Conservation (phyloP, 495 filamentous ascomycete species). For the Terfezia claveryi region DNA sequence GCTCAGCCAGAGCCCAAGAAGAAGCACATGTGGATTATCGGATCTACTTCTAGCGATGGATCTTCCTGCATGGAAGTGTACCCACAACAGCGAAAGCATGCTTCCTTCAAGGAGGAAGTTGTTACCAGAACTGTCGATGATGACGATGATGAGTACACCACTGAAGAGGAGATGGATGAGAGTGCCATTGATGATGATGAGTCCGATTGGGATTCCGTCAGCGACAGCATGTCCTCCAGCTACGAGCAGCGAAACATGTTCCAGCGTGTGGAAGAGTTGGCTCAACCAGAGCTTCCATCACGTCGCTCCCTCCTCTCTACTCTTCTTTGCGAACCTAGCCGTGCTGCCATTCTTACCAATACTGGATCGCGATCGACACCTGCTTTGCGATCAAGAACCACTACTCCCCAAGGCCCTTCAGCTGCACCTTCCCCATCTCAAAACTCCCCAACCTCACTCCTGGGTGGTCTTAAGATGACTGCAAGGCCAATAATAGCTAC, state of each 20-base stretch:
- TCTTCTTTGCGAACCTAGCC: slow-evolving; percentile 55
- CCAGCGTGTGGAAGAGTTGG: slow-evolving; percentile 2
- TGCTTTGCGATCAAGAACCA: slow-evolving; percentile 52
- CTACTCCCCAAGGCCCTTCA: slow-evolving; percentile 52
- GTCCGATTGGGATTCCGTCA: slow-evolving; percentile 73
- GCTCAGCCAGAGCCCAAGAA: slow-evolving; percentile 23
- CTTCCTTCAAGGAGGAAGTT: slow-evolving; percentile 67
- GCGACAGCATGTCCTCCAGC: slow-evolving; percentile 61
- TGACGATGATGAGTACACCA: slow-evolving; percentile 37
- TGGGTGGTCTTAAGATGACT: background rate
- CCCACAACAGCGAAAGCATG: slow-evolving; percentile 38
- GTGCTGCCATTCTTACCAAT: slow-evolving; percentile 35
- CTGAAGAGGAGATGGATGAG: slow-evolving; percentile 32
- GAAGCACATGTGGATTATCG: slow-evolving; percentile 32
- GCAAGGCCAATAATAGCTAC: slow-evolving; percentile 35
- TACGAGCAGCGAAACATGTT: slow-evolving; percentile 46
- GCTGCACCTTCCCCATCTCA: slow-evolving; percentile 45
- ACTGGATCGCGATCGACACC: slow-evolving; percentile 56
- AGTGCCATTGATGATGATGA: slow-evolving; percentile 73
- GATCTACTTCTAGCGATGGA: slow-evolving; percentile 26
- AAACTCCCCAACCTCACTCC: slow-evolving; percentile 6
- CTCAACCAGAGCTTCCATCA: slow-evolving; percentile 23
- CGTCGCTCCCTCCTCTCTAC: slow-evolving; percentile 75
- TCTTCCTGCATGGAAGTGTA: slow-evolving; percentile 17
- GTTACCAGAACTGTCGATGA: slow-evolving; percentile 39